Evolutionary conservation across 495 filamentous ascomycete genomes (phyloP), one percentile per base, ranked within the genome.

Genomic region (Letharia lupina): DNA sequence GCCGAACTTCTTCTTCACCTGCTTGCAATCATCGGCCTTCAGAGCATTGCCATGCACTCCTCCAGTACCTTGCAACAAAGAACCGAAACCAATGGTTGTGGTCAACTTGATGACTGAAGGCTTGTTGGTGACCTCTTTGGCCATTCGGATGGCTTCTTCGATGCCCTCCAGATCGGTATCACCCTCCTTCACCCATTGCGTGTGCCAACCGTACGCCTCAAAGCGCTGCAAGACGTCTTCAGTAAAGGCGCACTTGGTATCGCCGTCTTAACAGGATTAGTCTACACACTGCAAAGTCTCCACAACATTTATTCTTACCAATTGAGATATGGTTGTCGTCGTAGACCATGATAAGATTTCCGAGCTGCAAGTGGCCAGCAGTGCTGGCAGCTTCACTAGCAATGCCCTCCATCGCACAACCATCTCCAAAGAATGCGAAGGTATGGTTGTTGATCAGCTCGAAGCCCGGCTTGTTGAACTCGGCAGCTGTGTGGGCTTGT

Each of bases 321-420:
- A 91, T 91, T 73, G 91, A 96, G 76, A 98, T 98, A 74, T 94
- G 89, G 83, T 99, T 99, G 82, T 99, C 94, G 74, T 99, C 94
- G 77, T 94, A 99, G 78, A 99, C 83, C 75, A 84, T 85, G 75
- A 99, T 98, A 68, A 99, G 81, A 84, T 98, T 99, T 68, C 94
- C 95, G 47, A 99, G 83, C 82, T 98, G 91, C 78, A 98, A 81
- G 80, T 99, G 94, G 76, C 94, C 94, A 70, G 94, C 94, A 73
- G 88, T 84, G 60, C 91, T 96, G 69, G 86, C 91, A 68, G 94
- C 95, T 81, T 99, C 94, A 75, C 84, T 83, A 68, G 95, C 89
- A 83, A 99, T 86, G 82, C 94, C 94, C 82, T 99, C 94, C 93
- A 95, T 95, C 77, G 93, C 86, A 79, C 94, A 99, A 61, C 94